Evolutionary conservation across 1,284 basidiomycete genomes (phyloP), one percentile per base, ranked within the genome.

Genomic region (Omphalotus olearius): DNA sequence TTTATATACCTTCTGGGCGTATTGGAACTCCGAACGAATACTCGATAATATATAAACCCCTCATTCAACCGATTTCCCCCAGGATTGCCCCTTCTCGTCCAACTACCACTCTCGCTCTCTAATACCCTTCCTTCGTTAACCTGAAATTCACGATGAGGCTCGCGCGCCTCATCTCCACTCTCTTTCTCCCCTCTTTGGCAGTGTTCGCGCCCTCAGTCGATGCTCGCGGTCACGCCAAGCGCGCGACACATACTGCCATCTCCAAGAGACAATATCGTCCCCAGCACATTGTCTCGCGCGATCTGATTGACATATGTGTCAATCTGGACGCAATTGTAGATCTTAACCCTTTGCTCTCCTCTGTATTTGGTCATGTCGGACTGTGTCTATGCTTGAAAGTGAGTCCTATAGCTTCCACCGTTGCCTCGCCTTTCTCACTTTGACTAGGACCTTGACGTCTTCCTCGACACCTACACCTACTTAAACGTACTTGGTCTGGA

Each of bases 371-470:
- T 20, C 57, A 69, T 9, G 56, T 68, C 50, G 47, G 64, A 49
- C 58, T 66, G 17, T 70, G 68, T 56, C 57, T 69, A 10, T 69
- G 66, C 54, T 56, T 69, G 10, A 66, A 68, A 59, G 67, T 64
- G 7, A 35, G 59, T 45, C 38, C 45, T 47, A 25, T 46, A 37
- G 11, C 23, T 11, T 20, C 30, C 3, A 16, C 17, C 16, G 11
- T 20, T 17, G 10, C 10, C 7, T 39, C 45, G n/a, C 35, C 42
- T 37, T 26, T 18, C 30, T 30, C 33, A 25, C 17, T 45, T 44
- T 35, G 47, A 41, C 9, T 52, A 72, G 67, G 70, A 71, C 47
- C 64, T 73, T 14, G 58, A 71, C 33, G 47, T 72, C 38, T 71
- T 66, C 52, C 63, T 73, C 1, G 61, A 68, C 35, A 66, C 68